phyloP scores from a whole-genome alignment of 148 eudicot genomes.

The Chenopodium album region DNA sequence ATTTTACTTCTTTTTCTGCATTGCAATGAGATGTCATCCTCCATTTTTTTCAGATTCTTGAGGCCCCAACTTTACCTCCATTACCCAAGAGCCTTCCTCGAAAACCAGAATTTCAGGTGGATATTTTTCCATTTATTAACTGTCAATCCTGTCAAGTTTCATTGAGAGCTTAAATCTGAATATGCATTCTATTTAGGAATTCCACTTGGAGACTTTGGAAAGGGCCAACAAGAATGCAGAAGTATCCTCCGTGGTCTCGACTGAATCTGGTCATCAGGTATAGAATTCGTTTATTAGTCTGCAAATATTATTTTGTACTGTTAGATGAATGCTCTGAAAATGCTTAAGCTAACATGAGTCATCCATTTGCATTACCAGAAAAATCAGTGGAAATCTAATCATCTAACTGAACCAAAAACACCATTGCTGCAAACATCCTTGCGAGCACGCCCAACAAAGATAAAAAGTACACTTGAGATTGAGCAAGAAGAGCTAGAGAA shows the following conservation, averaged over 20 bases:
- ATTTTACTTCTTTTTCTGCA: background rate
- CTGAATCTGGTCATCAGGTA: slow-evolving; percentile 58
- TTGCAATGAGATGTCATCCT: slow-evolving; percentile 9
- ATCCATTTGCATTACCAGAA: slow-evolving; percentile 32
- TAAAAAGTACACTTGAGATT: slow-evolving; percentile 74
- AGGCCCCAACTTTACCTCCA: background rate
- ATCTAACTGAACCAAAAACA: slow-evolving; percentile 71
- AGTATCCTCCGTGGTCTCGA: slow-evolving; percentile 61
- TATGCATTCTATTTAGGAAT: slow-evolving; percentile 45
- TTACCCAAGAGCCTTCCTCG: slow-evolving; percentile 59
- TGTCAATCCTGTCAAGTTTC: too few relatives aligned
- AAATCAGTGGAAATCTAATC: slow-evolving; percentile 60
- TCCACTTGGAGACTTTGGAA: slow-evolving; percentile 79
- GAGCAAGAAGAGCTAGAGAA: slow-evolving; percentile 86
- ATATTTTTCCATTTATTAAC: background rate
- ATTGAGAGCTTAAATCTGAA: too few relatives aligned
- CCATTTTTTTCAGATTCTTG: background rate
- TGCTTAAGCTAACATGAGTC: slow-evolving; percentile 7
- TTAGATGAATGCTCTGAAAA: background rate
- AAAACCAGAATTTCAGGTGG: slow-evolving; percentile 77
- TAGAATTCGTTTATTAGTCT: background rate
- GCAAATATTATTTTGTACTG: too few relatives aligned
- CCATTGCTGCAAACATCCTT: slow-evolving; percentile 76
- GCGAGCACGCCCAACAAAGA: slow-evolving; percentile 76
- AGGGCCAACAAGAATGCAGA: slow-evolving; percentile 76